Percentiles rank a stretch among this genome's conserved stretches.
Conservation (phyloP, 495 filamentous ascomycete genomes). For the Neurospora sp. region DNA sequence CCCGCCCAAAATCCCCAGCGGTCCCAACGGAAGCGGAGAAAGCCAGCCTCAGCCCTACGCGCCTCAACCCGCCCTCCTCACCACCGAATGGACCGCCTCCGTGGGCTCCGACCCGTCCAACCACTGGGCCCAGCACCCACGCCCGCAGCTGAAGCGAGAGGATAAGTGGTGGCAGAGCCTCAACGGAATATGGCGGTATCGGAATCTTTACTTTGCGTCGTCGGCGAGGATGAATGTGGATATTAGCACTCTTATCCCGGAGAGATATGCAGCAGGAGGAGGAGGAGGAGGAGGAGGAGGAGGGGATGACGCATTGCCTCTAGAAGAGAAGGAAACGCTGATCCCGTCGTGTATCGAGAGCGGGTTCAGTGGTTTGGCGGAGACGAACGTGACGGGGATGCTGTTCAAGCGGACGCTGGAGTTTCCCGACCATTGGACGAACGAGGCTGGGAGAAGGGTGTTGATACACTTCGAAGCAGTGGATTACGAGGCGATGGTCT, state of each 20-base stretch:
- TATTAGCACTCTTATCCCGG: not conserved
- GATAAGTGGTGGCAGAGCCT: constrained; percentile 45
- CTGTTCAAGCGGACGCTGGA: constrained; percentile 52
- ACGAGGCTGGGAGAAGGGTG: constrained; percentile 21
- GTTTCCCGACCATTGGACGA: constrained; percentile 37
- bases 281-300: not conserved
- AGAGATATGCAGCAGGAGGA: not conserved
- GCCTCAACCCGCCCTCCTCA: not conserved
- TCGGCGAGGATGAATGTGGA: not conserved
- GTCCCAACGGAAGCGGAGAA: not conserved
- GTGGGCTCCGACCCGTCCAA: constrained; percentile 14
- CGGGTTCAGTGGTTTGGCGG: constrained; percentile 41
- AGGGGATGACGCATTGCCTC: too few relatives aligned
- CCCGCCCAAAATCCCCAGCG: not conserved
- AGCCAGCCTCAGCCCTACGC: not conserved
- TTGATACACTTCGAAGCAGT: constrained; percentile 61
- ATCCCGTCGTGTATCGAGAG: constrained; percentile 57
- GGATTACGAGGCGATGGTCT: constrained; percentile 57
- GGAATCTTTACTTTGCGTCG: constrained; percentile 5
- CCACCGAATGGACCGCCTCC: not conserved
- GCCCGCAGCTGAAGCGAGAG: constrained; percentile 47
- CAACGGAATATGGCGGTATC: constrained; percentile 60
- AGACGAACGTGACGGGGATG: constrained; percentile 37
- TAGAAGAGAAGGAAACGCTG: constrained; percentile 34
- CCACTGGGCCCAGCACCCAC: constrained; percentile 60